Percentiles rank a stretch among this genome's conserved stretches.
Conservation (phyloP, 768 basidiomycete genomes). For the Leccinum disarticulatum region DNA sequence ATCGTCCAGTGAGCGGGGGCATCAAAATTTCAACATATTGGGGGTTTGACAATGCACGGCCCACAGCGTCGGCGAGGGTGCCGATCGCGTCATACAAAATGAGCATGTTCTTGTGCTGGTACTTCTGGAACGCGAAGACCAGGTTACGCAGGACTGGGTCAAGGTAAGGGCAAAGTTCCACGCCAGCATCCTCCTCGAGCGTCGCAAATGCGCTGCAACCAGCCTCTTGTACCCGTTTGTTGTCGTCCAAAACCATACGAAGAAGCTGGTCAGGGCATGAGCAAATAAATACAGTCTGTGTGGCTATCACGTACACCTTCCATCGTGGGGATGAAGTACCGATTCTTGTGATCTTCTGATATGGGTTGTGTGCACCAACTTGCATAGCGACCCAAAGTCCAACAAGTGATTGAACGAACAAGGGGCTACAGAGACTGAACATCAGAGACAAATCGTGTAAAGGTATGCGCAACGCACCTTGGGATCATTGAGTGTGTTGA, state of each 20-base stretch:
- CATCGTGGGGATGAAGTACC: slow-evolving; percentile 95
- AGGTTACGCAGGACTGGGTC: slow-evolving; percentile 94
- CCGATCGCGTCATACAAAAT: slow-evolving; percentile 99
- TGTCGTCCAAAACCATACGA: slow-evolving; percentile 95
- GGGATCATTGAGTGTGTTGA: slow-evolving; percentile 85
- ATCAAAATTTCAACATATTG: slow-evolving; percentile 92
- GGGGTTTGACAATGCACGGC: slow-evolving; percentile 80
- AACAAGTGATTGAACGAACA: slow-evolving; percentile 97
- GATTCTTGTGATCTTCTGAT: slow-evolving; percentile 84
- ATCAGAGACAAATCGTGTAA: background rate
- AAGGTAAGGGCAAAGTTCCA: slow-evolving; percentile 87
- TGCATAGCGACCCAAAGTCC: slow-evolving; percentile 98
- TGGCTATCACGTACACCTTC: slow-evolving; percentile 74
- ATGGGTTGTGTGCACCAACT: slow-evolving; percentile 91
- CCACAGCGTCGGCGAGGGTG: slow-evolving; percentile 95
- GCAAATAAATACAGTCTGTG: slow-evolving; percentile 6
- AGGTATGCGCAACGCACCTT: slow-evolving; percentile 56
- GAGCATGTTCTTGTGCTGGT: slow-evolving; percentile 99
- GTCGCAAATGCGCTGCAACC: slow-evolving; percentile 99
- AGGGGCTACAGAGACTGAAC: slow-evolving; percentile 62
- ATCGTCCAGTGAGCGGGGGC: slow-evolving; percentile 89
- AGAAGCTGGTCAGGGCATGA: slow-evolving; percentile 63
- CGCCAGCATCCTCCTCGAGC: slow-evolving; percentile 94
- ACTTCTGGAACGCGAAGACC: slow-evolving; percentile 95
- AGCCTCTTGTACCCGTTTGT: slow-evolving; percentile 98